Evolutionary conservation across 2,329 filamentous ascomycete species (phyloP).

Genomic region (Thielaviopsis musarum): DNA sequence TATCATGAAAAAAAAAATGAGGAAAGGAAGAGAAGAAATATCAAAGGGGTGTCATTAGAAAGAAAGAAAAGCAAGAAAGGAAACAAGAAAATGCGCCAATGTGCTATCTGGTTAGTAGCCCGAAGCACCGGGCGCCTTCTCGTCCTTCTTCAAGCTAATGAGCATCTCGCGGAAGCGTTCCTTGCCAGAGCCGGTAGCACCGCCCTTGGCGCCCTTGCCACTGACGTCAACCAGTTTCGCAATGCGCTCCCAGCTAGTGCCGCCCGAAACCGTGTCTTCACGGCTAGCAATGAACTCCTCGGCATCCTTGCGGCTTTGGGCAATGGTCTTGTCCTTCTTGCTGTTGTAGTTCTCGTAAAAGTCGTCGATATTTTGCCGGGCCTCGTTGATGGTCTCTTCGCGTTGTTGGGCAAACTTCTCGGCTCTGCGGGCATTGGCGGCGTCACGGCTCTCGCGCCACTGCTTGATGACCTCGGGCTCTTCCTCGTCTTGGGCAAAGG

Average conservation of each 20-base stretch:
- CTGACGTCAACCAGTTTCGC: slow-evolving; percentile 94
- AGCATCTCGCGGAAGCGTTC: slow-evolving; percentile 88
- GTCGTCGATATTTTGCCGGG: slow-evolving; percentile 88
- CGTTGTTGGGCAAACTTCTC: slow-evolving; percentile 72
- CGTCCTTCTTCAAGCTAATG: slow-evolving; percentile 76
- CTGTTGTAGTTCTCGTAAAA: slow-evolving; percentile 99
- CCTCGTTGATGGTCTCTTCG: slow-evolving; percentile 70
- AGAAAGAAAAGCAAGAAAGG: background rate
- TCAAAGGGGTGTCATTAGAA: slow-evolving; percentile 1
- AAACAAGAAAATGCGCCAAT: background rate
- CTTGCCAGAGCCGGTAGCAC: slow-evolving; percentile 81
- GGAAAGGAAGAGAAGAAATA: background rate
- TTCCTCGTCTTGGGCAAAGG: slow-evolving; percentile 45
- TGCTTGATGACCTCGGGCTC: slow-evolving; percentile 79
- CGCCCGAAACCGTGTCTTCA: slow-evolving; percentile 85
- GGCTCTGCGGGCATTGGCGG: slow-evolving; percentile 65
- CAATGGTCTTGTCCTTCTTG: slow-evolving; percentile 87
- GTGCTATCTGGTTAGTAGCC: slow-evolving; percentile 32
- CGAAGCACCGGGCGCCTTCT: slow-evolving; percentile 57
- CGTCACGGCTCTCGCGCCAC: slow-evolving; percentile 84
- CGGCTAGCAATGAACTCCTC: slow-evolving; percentile 79
- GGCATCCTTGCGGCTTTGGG: slow-evolving; percentile 77
- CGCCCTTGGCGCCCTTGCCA: slow-evolving; percentile 77
- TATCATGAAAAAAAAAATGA: background rate
- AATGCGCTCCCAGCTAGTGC: slow-evolving; percentile 97